Base-by-base conservation (phyloP, 495 filamentous ascomycete species). In the Terfezia boudieri region DNA sequence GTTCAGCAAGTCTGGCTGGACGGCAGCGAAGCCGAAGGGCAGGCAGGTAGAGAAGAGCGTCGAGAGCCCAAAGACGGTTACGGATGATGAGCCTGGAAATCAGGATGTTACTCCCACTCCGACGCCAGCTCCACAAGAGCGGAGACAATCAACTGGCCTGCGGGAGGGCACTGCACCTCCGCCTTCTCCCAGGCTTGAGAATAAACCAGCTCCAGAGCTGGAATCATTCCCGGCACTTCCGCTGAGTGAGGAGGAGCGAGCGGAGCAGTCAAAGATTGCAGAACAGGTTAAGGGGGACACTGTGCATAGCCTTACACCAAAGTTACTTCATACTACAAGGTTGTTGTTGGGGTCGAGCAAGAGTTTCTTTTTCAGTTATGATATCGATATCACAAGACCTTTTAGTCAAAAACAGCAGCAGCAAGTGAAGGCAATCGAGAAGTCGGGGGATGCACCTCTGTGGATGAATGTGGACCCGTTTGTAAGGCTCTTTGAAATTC, bases 331-430 rank as follows among this genome's bases (percentile, higher is more conserved):
- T 14, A 90, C 83, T 51, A 81, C 84, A 11, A 83, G 81, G 64
- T 70, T 94, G 50, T 69, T 92, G 51, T 83, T 94, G 59, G 75
- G 76, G 4, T 74, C 80, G 4, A 86, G 82, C 16, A 73, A 73
- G 54, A 94, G 83, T 64, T 94, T 94, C 68, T 95, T 80, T 68
- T 98, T 84, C 61, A 80, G 85, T 11, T 94, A 98, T 66, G 90
- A 98, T 57, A 75, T 84, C 66, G 88, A 95, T 62, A 73, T 95
- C 36, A 94, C 89, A 10, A 73, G 80, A 48, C 76, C 74, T 57
- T 62, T 83, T 60, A 20, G 41, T 14, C 41, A 46, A 69, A 71
- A 37, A 41, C 59, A 52, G 41, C 41, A 46, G 41, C 12, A 46
- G 41, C 41, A 46, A 20, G 17, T 5, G 4, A 4, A 46, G 41